Evolutionary conservation across 2,329 filamentous ascomycete genomes (phyloP), one percentile per base, ranked within the genome.

Genomic region (Aspergillus fumigatiaffinis): DNA sequence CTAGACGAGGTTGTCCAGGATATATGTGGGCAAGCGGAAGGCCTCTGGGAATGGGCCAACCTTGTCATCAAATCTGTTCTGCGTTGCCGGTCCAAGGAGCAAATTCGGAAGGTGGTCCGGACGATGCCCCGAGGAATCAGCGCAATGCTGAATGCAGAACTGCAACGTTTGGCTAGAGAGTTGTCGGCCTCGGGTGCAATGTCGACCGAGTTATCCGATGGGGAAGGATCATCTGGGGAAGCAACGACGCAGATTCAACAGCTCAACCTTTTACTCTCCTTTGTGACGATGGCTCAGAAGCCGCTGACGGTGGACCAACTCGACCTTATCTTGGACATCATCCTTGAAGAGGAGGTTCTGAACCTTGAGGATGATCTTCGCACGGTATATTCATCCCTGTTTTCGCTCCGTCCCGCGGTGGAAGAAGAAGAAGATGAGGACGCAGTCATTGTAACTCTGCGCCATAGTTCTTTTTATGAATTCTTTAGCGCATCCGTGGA

Each of bases 41-140:
- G 59, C 12, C 38, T 61, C 9, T 61, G 58, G 59, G 56, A 59
- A 53, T 61, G 59, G 59, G 56, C 57, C 3, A 61, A 61, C 51
- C 56, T 61, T 12, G 59, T 59, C 54, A 61, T 61, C 8, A 57
- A 55, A 50, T n/a, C 32, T 7, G 52, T 59, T 3, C 51, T 57
- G 41, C 61, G 55, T 25, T 63, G 61, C 51, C 29, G 57, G 23
- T 55, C 61, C 4, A 61, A 63, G 51, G 55, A 55, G 46, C 57
- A 63, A 51, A 62, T 63, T 12, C 57, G 51, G 3, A 57, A 59
- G 26, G 50, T 47, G 2, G 41, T 63, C 53, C 50, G 48, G 53
- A 54, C 49, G 4, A 55, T 58, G 51, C 61, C 61, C 0, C 35
- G 41, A 21, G 61, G 61, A n/a, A 62, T 63, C 21, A 58, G 51